Evolutionary conservation across 306 rosid species (phyloP).

Genomic region (Cicer judaicum): DNA sequence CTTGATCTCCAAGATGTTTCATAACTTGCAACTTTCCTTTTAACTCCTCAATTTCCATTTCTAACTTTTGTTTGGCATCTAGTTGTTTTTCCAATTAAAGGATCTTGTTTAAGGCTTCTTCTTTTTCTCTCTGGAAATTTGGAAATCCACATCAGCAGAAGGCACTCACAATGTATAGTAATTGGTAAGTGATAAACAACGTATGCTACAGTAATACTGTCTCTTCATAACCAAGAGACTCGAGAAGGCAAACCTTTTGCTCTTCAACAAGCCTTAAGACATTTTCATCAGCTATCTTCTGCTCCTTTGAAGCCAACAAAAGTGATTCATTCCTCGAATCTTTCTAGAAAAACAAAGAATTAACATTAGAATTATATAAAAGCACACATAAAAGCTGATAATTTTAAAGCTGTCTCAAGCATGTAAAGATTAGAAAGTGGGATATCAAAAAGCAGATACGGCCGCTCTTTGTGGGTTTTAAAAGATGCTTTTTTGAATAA

Average conservation of each 20-base stretch:
- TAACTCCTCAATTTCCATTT: slow-evolving; percentile 91
- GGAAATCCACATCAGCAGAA: slow-evolving; percentile 37
- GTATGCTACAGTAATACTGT: background rate
- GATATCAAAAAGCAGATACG: slow-evolving; percentile 14
- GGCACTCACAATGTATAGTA: slow-evolving; percentile 23
- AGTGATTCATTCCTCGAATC: slow-evolving; percentile 79
- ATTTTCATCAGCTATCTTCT: slow-evolving; percentile 75
- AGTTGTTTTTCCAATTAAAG: slow-evolving; percentile 82
- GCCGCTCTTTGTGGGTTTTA: slow-evolving; percentile 4
- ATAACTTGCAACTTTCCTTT: slow-evolving; percentile 90
- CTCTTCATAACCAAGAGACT: slow-evolving; percentile 29
- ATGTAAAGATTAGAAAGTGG: slow-evolving; percentile 26
- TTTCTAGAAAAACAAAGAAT: slow-evolving; percentile 58
- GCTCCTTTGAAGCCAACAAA: slow-evolving; percentile 78
- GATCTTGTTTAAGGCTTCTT: slow-evolving; percentile 77
- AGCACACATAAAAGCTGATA: background rate
- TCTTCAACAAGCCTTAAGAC: slow-evolving; percentile 82
- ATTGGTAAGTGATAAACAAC: background rate
- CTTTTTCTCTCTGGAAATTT: slow-evolving; percentile 75
- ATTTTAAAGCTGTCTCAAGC: slow-evolving; percentile 7
- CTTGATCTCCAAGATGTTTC: slow-evolving; percentile 90
- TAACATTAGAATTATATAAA: slow-evolving; percentile 36
- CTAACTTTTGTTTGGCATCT: slow-evolving; percentile 88
- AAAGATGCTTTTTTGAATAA: background rate
- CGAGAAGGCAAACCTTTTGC: slow-evolving; percentile 66